phyloP scores from a whole-genome alignment of 1,284 basidiomycete genomes.

The Pterulicium gracile region DNA sequence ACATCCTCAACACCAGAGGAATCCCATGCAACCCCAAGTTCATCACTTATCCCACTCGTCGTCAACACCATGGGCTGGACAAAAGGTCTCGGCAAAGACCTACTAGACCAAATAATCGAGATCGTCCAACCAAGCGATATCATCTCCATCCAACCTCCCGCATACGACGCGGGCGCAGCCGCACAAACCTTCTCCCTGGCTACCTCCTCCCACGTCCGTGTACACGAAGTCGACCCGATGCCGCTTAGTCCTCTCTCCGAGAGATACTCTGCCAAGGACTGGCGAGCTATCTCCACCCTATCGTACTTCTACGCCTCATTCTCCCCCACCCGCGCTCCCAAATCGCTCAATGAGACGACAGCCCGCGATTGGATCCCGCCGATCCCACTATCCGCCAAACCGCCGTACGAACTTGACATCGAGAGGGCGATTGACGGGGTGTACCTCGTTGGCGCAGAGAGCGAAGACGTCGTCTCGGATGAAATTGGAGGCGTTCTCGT shows the following conservation, averaged over 20 bases:
- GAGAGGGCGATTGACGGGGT: constrained; percentile 46
- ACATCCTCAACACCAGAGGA: neutral
- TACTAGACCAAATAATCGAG: constrained; percentile 58
- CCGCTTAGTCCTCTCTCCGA: constrained; percentile 21
- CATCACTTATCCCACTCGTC: constrained; percentile 67
- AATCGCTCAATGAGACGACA: constrained; percentile 23
- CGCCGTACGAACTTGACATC: constrained; percentile 61
- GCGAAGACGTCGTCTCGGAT: constrained; percentile 59
- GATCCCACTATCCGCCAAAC: constrained; percentile 53
- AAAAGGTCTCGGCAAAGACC: constrained; percentile 85
- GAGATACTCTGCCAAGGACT: constrained; percentile 62
- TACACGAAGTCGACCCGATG: constrained; percentile 27
- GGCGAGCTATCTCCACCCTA: constrained; percentile 62
- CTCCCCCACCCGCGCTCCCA: constrained; percentile 14
- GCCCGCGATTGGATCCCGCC: constrained; percentile 52
- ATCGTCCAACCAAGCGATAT: constrained; percentile 56
- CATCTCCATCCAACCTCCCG: constrained; percentile 38
- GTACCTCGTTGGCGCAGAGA: constrained; percentile 57
- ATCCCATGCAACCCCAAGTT: neutral
- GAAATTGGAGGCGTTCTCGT: constrained; percentile 71
- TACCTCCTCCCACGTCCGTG: constrained; percentile 7
- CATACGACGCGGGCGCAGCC: constrained; percentile 12
- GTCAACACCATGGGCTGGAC: constrained; percentile 98
- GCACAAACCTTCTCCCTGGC: constrained; percentile 6
- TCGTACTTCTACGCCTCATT: constrained; percentile 76